A percentile compares a stretch with the other conserved stretches of the same genome.
phyloP scores from a whole-genome alignment of 805 yeast species.

The Tetrapisispora phaffii region DNA sequence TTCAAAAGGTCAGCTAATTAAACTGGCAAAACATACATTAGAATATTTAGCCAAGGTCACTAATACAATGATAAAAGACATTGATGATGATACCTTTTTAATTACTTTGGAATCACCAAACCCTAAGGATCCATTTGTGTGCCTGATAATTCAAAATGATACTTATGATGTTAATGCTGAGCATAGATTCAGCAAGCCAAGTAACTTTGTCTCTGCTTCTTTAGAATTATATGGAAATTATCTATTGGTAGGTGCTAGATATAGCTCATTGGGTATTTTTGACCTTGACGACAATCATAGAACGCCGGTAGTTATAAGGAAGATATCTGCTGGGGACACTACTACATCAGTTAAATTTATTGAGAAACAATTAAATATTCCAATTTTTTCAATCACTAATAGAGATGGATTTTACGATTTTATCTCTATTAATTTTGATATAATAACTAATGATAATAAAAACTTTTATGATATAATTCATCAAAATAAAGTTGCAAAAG shows the following conservation, averaged over 20 bases:
- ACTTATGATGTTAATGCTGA: conserved; percentile 22
- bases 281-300: conserved; percentile 26
- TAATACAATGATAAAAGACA: conserved; percentile 35
- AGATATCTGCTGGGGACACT: conserved; percentile 56
- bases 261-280: conserved; percentile 54
- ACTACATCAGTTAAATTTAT: conserved; percentile 45
- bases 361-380: conserved; percentile 16
- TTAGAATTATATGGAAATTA: conserved; percentile 35
- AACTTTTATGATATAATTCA: conserved; percentile 30
- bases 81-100: conserved; percentile 23
- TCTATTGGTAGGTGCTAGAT: conserved; percentile 61
- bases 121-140: conserved; percentile 43
- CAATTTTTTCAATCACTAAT: conserved; percentile 39
- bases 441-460: not conserved
- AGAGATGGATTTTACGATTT: conserved; percentile 59
- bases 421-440: conserved; percentile 22
- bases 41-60: conserved; percentile 37
- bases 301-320: conserved; percentile 30
- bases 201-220: conserved; percentile 51
- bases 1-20: conserved; percentile 23
- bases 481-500: conserved; percentile 58
- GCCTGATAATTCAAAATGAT: conserved; percentile 30
- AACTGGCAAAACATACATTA: conserved; percentile 16
- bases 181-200: conserved; percentile 31
- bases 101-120: conserved; percentile 59